Evolutionary conservation across 1,284 basidiomycete species (phyloP).

Genomic region (Golubevia sp.): DNA sequence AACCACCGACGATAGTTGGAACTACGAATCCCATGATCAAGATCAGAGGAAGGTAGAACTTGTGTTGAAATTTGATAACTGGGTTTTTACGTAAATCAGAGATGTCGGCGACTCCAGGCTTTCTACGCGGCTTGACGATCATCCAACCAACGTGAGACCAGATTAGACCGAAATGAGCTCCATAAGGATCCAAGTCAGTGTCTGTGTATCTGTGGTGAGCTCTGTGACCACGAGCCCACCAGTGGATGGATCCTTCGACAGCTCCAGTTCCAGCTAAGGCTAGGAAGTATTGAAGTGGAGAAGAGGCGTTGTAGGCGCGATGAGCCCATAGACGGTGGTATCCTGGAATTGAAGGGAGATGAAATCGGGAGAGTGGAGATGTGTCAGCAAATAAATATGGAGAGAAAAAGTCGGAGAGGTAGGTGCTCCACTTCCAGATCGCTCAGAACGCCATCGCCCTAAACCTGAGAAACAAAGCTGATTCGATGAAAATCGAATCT

Average conservation of each 20-base stretch:
- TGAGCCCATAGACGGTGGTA: constrained; percentile 61
- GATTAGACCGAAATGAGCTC: constrained; percentile 55
- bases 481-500: no score
- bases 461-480: no score
- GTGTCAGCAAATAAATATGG: background rate
- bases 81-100: constrained; percentile 53
- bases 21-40: constrained; percentile 53
- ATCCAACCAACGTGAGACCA: constrained; percentile 61
- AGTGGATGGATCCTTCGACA: constrained; percentile 57
- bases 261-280: constrained; percentile 56
- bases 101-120: constrained; percentile 58
- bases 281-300: constrained; percentile 46
- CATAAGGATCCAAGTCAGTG: constrained; percentile 60
- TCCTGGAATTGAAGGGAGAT: constrained; percentile 36
- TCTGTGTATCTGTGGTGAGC: constrained; percentile 62
- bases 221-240: constrained; percentile 60
- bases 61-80: constrained; percentile 59
- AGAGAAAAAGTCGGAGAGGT: background rate
- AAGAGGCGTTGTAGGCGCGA: constrained; percentile 47
- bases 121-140: constrained; percentile 57
- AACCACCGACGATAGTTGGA: constrained; percentile 56
- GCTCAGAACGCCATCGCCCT: no score
- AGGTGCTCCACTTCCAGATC: background rate
- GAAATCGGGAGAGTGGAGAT: background rate
- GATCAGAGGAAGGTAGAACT: constrained; percentile 55